phyloP scores from a whole-genome alignment of 1,139 yeast species.

The Diutina neorugosa region DNA sequence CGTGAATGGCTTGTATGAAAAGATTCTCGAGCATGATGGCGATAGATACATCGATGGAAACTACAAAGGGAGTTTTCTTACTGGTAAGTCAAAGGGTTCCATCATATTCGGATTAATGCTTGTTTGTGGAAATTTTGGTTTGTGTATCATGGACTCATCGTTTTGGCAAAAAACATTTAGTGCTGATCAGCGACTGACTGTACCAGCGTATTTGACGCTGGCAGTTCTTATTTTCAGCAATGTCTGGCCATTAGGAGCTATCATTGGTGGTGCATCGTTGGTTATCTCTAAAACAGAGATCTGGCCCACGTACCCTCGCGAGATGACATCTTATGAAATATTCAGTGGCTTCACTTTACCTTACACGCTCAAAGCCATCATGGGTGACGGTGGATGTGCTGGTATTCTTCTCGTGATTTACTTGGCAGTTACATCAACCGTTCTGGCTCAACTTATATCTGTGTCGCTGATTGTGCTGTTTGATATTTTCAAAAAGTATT shows the following conservation, averaged over 20 bases:
- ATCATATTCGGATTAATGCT: constrained; percentile 18
- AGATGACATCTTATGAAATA: constrained; percentile 15
- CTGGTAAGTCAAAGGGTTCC: constrained; percentile 22
- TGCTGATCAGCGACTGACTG: constrained; percentile 21
- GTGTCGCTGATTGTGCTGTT: constrained; percentile 20
- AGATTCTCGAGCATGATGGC: constrained; percentile 10
- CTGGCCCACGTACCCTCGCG: constrained; percentile 20
- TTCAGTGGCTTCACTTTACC: constrained; percentile 19
- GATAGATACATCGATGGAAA: constrained; percentile 18
- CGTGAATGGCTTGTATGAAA: constrained; percentile 17
- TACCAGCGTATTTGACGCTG: constrained; percentile 26
- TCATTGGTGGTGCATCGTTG: constrained; percentile 15
- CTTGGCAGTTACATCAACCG: constrained; percentile 21
- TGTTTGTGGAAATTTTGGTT: constrained; percentile 19
- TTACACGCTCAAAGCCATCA: constrained; percentile 15
- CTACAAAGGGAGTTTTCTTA: constrained; percentile 20
- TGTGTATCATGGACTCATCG: constrained; percentile 20
- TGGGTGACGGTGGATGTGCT: constrained; percentile 19
- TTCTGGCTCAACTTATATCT: constrained; percentile 21
- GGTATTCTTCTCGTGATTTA: constrained; percentile 17
- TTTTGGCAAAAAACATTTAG: constrained; percentile 25
- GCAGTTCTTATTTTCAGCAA: constrained; percentile 20
- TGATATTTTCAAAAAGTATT: constrained; percentile 19
- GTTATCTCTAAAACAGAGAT: constrained; percentile 15
- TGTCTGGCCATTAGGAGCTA: constrained; percentile 21